These are phyloP conservation scores for Austroboletus festivus DNA, from an alignment of 768 basidiomycete species.

Conservation along the genomic window DNA sequence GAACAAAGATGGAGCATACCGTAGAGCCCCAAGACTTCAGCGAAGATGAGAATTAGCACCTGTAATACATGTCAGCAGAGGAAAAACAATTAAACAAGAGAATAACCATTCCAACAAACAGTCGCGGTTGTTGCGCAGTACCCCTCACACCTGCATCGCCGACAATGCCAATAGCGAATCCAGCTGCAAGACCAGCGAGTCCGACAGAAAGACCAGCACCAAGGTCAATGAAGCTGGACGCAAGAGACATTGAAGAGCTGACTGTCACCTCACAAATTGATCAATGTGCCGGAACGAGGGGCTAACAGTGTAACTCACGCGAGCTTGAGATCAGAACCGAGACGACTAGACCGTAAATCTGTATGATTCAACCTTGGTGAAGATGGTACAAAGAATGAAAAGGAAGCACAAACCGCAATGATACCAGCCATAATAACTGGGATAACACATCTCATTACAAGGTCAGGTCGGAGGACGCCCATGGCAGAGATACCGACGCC, in stretches of 20 bases:
- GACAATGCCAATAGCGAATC: constrained; percentile 97
- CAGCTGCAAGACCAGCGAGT: constrained; percentile 92
- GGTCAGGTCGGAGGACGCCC: constrained; percentile 94
- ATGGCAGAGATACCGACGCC: constrained; percentile 97
- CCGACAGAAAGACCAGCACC: constrained; percentile 92
- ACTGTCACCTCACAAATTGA: no score
- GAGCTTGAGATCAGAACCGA: constrained; percentile 92
- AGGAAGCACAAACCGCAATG: constrained; percentile 75
- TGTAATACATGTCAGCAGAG: constrained; percentile 25
- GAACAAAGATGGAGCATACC: constrained; percentile 39
- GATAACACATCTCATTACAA: constrained; percentile 97
- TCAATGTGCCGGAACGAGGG: no score
- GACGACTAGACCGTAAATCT: constrained; percentile 98
- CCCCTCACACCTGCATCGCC: constrained; percentile 98
- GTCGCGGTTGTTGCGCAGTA: constrained; percentile 91
- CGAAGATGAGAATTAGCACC: constrained; percentile 98
- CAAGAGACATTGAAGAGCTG: constrained; percentile 75
- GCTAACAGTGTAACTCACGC: no score
- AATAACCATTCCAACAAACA: constrained; percentile 91
- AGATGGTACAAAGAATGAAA: neutral
- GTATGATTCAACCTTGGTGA: neutral
- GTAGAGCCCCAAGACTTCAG: constrained; percentile 91
- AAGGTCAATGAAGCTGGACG: constrained; percentile 90
- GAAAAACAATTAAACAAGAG: neutral
- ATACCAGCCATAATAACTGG: constrained; percentile 99